A percentile compares a stretch with the other conserved stretches of the same genome.
phyloP scores from a whole-genome alignment of 2,329 filamentous ascomycete species.

The Colletotrichum filicis region DNA sequence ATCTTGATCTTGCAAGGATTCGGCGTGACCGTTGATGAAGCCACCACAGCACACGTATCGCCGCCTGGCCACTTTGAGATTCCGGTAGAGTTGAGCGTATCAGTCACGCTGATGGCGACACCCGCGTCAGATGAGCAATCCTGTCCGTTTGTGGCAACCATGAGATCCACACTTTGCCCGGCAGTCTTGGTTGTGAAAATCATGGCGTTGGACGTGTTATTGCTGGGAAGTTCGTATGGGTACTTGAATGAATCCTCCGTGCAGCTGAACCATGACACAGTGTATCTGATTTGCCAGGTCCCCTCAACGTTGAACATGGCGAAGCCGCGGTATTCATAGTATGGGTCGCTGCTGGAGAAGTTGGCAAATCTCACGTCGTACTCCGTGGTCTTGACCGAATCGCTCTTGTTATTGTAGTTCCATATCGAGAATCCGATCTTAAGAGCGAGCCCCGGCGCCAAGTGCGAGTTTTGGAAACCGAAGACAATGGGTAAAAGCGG shows the following conservation, averaged over 20 bases:
- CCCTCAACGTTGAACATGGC: slow-evolving; percentile 29
- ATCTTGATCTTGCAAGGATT: slow-evolving; percentile 38
- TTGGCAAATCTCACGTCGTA: not conserved
- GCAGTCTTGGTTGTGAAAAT: slow-evolving; percentile 34
- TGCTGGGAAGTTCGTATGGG: not conserved
- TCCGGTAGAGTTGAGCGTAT: not conserved
- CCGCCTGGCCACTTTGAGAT: not conserved
- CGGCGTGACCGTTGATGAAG: slow-evolving; percentile 21
- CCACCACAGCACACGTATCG: slow-evolving; percentile 23
- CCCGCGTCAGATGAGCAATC: slow-evolving; percentile 15
- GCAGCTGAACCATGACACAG: slow-evolving; percentile 20
- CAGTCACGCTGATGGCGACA: slow-evolving; percentile 31
- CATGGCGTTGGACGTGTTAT: slow-evolving; percentile 27
- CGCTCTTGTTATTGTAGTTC: slow-evolving; percentile 19
- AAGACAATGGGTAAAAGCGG: slow-evolving; percentile 42
- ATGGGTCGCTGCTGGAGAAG: slow-evolving; percentile 23
- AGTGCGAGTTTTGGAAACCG: slow-evolving; percentile 40
- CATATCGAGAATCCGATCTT: slow-evolving; percentile 11
- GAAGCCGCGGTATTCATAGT: slow-evolving; percentile 21
- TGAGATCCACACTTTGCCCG: slow-evolving; percentile 32
- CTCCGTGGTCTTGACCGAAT: not conserved
- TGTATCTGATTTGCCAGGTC: slow-evolving; percentile 18
- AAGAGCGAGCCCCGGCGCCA: slow-evolving; percentile 34
- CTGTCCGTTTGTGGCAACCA: slow-evolving; percentile 19
- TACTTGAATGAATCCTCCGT: slow-evolving; percentile 26